phyloP scores from a whole-genome alignment of 305 asterid genomes.

The Rubia balearica region DNA sequence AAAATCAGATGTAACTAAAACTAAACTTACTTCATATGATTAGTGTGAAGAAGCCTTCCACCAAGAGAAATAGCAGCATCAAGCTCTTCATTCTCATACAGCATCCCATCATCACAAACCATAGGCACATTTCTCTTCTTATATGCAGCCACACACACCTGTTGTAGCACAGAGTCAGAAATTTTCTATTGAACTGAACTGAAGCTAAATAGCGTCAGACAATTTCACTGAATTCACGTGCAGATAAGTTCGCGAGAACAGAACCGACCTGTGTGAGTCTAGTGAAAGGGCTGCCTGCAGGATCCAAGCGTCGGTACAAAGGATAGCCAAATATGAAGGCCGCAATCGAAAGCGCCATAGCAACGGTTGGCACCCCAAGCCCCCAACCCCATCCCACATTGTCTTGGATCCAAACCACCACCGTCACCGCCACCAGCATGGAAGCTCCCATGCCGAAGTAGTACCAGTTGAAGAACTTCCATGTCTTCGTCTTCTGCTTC shows the following conservation, averaged over 20 bases:
- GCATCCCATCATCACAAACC: slow-evolving; percentile 30
- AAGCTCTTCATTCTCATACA: slow-evolving; percentile 57
- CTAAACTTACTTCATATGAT: slow-evolving; percentile 50
- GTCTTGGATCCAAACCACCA: slow-evolving; percentile 72
- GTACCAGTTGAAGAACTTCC: slow-evolving; percentile 98
- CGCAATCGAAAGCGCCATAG: slow-evolving; percentile 63
- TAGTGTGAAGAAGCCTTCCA: slow-evolving; percentile 65
- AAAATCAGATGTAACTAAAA: not conserved
- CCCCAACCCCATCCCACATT: slow-evolving; percentile 90
- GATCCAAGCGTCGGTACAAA: slow-evolving; percentile 65
- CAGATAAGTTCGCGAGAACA: too few species aligned
- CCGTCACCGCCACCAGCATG: slow-evolving; percentile 71
- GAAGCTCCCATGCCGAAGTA: slow-evolving; percentile 88
- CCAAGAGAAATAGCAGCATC: slow-evolving; percentile 75
- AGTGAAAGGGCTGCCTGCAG: slow-evolving; percentile 98
- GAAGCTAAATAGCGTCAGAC: too few species aligned
- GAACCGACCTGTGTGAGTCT: slow-evolving; percentile 43
- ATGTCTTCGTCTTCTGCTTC: slow-evolving; percentile 53
- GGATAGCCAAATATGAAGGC: slow-evolving; percentile 72
- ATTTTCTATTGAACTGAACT: too few species aligned
- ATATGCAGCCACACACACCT: slow-evolving; percentile 66
- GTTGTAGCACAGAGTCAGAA: too few species aligned
- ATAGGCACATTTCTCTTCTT: slow-evolving; percentile 48
- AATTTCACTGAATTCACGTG: too few species aligned
- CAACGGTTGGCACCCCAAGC: slow-evolving; percentile 64